These are phyloP conservation scores for Neonectria faginata DNA, from an alignment of 2,329 filamentous ascomycete genomes.

Conservation along the genomic window DNA sequence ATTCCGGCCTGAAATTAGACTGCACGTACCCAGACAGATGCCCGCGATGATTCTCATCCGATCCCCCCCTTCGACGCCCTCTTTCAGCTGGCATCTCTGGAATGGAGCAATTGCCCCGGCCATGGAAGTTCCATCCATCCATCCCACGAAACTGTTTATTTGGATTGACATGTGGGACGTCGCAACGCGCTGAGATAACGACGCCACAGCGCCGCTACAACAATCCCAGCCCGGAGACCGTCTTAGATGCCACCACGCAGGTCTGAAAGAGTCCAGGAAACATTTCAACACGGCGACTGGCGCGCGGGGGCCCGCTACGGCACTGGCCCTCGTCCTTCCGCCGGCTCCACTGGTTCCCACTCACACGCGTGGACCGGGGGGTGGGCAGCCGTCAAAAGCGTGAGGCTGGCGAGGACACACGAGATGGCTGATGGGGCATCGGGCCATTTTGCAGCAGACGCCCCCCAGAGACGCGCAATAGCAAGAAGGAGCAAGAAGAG, in stretches of 20 bases:
- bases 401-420: conserved; percentile 26
- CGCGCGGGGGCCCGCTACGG: neutral
- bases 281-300: neutral
- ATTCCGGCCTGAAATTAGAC: conserved; percentile 15
- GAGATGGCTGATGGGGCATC: conserved; percentile 31
- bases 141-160: neutral
- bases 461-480: conserved; percentile 22
- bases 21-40: neutral
- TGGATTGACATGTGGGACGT: neutral
- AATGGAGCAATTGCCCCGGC: conserved; percentile 20
- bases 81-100: neutral
- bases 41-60: neutral
- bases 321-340: conserved; percentile 4
- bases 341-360: conserved; percentile 25
- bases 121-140: neutral
- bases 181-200: neutral
- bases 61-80: neutral
- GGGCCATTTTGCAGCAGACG: conserved; percentile 21
- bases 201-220: neutral
- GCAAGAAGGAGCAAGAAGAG: neutral
- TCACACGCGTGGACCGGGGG: conserved; percentile 17
- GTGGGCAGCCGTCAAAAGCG: conserved; percentile 10
- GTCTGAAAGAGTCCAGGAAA: neutral
- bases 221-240: neutral
- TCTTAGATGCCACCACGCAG: neutral